Evolutionary conservation across 805 yeast species (phyloP).

Genomic region (Candida schatavii): DNA sequence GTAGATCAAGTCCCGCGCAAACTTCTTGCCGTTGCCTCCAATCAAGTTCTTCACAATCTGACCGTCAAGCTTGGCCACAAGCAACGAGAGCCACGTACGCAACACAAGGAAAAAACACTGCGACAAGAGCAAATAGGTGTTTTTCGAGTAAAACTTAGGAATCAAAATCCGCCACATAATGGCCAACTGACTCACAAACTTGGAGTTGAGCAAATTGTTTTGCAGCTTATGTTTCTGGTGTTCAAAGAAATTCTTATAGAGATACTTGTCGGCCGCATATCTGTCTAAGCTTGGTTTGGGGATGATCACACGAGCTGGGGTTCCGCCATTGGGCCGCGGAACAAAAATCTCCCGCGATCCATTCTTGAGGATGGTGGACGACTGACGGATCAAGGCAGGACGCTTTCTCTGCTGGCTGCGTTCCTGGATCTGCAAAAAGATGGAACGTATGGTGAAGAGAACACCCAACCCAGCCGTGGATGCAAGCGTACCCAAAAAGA

Average conservation of each 20-base stretch:
- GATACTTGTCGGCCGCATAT: slow-evolving; percentile 54
- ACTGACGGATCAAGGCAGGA: slow-evolving; percentile 38
- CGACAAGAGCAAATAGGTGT: slow-evolving; percentile 59
- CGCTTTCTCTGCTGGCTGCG: slow-evolving; percentile 25
- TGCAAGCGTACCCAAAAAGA: slow-evolving; percentile 38
- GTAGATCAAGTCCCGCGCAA: slow-evolving; percentile 70
- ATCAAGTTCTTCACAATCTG: slow-evolving; percentile 87
- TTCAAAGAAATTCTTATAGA: slow-evolving; percentile 46
- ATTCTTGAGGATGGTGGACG: slow-evolving; percentile 40
- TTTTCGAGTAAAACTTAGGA: slow-evolving; percentile 69
- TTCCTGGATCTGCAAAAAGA: slow-evolving; percentile 31
- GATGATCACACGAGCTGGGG: slow-evolving; percentile 39
- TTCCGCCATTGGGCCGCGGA: slow-evolving; percentile 37
- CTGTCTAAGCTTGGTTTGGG: slow-evolving; percentile 47
- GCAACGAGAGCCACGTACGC: slow-evolving; percentile 82
- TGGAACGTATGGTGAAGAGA: slow-evolving; percentile 26
- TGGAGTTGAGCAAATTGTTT: slow-evolving; percentile 46
- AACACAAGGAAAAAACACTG: slow-evolving; percentile 74
- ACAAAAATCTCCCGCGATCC: slow-evolving; percentile 48
- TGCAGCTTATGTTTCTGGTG: slow-evolving; percentile 29
- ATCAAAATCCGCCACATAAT: slow-evolving; percentile 79
- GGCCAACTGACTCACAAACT: slow-evolving; percentile 66
- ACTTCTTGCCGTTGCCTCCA: slow-evolving; percentile 72
- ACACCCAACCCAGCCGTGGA: slow-evolving; percentile 41
- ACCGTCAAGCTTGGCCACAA: slow-evolving; percentile 89